A percentile compares a stretch with the other conserved stretches of the same genome.
Evolutionary conservation across 1,284 basidiomycete genomes (phyloP).

Genomic region (Trichosporon asahii): DNA sequence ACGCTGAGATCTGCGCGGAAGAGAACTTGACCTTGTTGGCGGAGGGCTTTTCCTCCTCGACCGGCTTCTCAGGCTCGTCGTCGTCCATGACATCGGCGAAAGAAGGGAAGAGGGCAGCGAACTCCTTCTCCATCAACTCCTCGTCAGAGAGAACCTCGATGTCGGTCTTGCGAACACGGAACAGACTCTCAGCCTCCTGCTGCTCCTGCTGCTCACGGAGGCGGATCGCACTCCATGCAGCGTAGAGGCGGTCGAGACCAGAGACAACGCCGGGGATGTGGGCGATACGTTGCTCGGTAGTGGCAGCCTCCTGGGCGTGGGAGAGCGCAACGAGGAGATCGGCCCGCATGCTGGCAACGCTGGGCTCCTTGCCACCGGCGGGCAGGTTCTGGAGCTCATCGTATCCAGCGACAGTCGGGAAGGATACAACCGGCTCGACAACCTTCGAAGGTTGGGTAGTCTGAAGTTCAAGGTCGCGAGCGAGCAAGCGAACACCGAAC

Average conservation of each 20-base stretch:
- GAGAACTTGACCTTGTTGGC: constrained; percentile 28
- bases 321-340: constrained; percentile 57
- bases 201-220: constrained; percentile 65
- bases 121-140: constrained; percentile 75
- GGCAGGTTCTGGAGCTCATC: constrained; percentile 54
- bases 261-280: constrained; percentile 51
- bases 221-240: constrained; percentile 79
- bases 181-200: constrained; percentile 69
- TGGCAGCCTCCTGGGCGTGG: constrained; percentile 54
- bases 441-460: constrained; percentile 29
- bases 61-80: constrained; percentile 13
- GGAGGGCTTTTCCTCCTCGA: constrained; percentile 16
- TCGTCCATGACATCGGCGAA: constrained; percentile 61
- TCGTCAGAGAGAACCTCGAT: constrained; percentile 65
- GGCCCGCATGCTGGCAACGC: constrained; percentile 21
- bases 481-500: constrained; percentile 66
- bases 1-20: constrained; percentile 27
- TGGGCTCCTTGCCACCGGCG: constrained; percentile 24
- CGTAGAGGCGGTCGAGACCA: constrained; percentile 68
- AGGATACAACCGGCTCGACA: constrained; percentile 38
- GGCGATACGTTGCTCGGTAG: constrained; percentile 23
- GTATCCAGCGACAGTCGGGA: constrained; percentile 55
- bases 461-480: constrained; percentile 28
- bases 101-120: constrained; percentile 75
- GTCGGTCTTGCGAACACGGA: constrained; percentile 65